Base-by-base conservation (phyloP, 495 filamentous ascomycete species). In the Lasiosphaeria miniovina region DNA sequence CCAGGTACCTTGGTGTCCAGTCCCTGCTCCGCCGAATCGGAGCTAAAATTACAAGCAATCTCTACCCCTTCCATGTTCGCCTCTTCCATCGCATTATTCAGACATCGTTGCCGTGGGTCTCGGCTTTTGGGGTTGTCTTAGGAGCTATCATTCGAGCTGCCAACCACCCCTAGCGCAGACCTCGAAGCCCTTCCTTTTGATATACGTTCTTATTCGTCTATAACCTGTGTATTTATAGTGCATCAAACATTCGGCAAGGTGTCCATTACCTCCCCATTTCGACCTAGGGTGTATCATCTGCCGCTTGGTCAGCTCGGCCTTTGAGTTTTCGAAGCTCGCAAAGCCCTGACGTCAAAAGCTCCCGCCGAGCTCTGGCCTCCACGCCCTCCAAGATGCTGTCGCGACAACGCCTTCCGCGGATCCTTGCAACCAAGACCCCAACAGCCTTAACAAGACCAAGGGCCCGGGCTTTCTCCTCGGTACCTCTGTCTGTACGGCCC, bases 401-500 rank as follows among this genome's bases (percentile, higher is more conserved):
- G 46, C 71, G 71, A 59, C 71, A 72, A 55, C 68, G 68, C 38
- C 50, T 72, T 17, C 60, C 65, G 40, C 67, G 65, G 41, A 43
- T 70, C 38, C 60, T 64, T 36, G 59, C 71, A 9, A 55, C 63
- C 40, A 70, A 60, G 41, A 60, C 52, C 32, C 55, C 61, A 15
- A 33, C 57, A 7, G 54, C 58, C 11, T 35, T 53, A 3, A 52
- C 65, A 33, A 48, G 59, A 40, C 57, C 64, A 41, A 55, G 61
- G 31, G 60, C 49, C 54, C 58, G 56, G 57, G 57, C 55, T 38
- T 40, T 54, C 34, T 64, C 48, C 35, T 64, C 67, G 6, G 40
- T 61, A 10, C 58, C 61, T 8, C 54, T 60, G 31, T 59, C 63
- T 49, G 48, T 54, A 24, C 59, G 57, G 4, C 54, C 57, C 15